A percentile compares a stretch with the other conserved stretches of the same genome.
Evolutionary conservation across 2,329 filamentous ascomycete genomes (phyloP).

Genomic region (Alternaria rosae): DNA sequence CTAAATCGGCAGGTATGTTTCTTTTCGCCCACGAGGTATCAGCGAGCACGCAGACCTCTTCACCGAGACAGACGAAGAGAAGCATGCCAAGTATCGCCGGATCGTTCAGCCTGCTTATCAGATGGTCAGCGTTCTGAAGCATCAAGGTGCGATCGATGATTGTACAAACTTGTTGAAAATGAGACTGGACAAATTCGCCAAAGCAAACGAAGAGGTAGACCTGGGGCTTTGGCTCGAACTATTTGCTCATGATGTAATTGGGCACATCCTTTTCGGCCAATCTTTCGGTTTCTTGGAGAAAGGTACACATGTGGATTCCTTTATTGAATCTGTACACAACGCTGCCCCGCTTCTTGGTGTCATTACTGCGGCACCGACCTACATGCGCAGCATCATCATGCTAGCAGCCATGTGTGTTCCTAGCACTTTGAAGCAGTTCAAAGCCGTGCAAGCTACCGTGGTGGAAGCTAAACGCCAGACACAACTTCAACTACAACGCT

Average conservation of each 20-base stretch:
- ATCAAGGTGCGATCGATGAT: conserved; percentile 32
- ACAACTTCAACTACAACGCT: conserved; percentile 17
- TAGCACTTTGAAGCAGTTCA: conserved; percentile 30
- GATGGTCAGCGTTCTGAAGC: conserved; percentile 51
- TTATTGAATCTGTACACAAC: conserved; percentile 48
- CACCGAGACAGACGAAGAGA: conserved; percentile 26
- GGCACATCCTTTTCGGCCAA: conserved; percentile 51
- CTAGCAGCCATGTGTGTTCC: conserved; percentile 28
- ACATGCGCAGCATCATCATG: conserved; percentile 40
- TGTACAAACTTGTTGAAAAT: conserved; percentile 34
- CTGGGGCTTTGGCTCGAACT: conserved; percentile 39
- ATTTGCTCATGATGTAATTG: conserved; percentile 51
- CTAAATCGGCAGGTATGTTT: conserved; percentile 15
- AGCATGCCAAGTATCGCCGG: conserved; percentile 23
- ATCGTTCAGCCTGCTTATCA: conserved; percentile 46
- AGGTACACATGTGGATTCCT: conserved; percentile 49
- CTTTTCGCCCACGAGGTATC: conserved; percentile 18
- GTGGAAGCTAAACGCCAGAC: conserved; percentile 15
- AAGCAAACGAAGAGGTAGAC: conserved; percentile 27
- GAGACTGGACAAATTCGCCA: conserved; percentile 26
- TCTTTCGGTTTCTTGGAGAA: conserved; percentile 54
- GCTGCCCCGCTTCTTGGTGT: conserved; percentile 42
- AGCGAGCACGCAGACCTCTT: conserved; percentile 30
- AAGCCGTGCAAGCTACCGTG: conserved; percentile 36
- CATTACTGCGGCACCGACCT: conserved; percentile 39